Evolutionary conservation across 495 filamentous ascomycete species (phyloP), one percentile per base, ranked within the genome.

Genomic region (Penicillium waksmanii): DNA sequence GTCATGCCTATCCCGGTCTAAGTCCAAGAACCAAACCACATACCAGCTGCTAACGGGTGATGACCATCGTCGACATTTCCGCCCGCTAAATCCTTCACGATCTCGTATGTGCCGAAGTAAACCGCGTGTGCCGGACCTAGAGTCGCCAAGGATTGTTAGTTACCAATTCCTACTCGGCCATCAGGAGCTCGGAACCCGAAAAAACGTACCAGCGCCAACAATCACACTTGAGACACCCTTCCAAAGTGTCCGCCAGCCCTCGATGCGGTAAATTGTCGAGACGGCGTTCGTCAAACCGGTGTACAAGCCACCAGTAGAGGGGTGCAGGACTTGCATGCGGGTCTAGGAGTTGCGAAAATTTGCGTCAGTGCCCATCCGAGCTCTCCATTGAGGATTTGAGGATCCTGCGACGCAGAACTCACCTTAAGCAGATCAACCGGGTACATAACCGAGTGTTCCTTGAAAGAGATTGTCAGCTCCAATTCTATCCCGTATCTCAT

Each of bases 341-440:
- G 95, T 98, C 95, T 98, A 64, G 12, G 3, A 11, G 17, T 53
- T 25, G 13, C 31, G 4, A 33, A 18, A 36, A n/a, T 17, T 18
- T 50, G 17, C 21, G 17, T 51, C 31, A 51, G 31, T 36, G 31
- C n/a, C 49, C 10, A 36, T 51, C 19, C 51, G 43, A 47, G 15
- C 17, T 58, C 21, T 25, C 27, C 33, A 18, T 27, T 6, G 40
- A 1, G 18, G 10, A 50, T 51, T 9, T 15, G 25, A 40, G 38
- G 13, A 56, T 59, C 38, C 17, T 56, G 61, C 19, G 56, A 64
- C 68, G 47, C 51, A 56, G 31, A 55, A 72, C 84, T 74, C 79
- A 97, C 96, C 88, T 99, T 99, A 57, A 99, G 87, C 61, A 96
- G 85, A 78, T 99, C 95, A 62, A 99, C 89, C 9, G 95, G 95